phyloP scores from a whole-genome alignment of 306 rosid genomes.

The Pterocarpus macrocarpus region DNA sequence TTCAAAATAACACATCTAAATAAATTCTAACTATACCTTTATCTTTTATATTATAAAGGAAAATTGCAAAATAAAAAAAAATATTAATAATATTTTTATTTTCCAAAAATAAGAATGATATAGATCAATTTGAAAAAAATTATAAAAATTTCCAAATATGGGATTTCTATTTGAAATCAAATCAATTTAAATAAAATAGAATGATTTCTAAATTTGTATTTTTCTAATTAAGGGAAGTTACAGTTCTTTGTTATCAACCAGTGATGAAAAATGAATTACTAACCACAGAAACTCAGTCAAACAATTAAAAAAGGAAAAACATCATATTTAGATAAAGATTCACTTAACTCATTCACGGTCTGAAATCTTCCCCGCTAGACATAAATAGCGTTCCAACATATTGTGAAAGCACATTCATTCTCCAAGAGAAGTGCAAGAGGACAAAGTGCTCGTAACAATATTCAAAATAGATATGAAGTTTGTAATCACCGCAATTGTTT shows the following conservation, averaged over 20 bases:
- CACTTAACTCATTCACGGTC: not conserved
- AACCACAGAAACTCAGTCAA: not conserved
- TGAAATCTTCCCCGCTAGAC: not conserved
- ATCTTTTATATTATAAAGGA: too few relatives aligned
- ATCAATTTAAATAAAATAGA: too few relatives aligned
- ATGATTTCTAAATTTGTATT: too few relatives aligned
- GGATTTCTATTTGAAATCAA: too few relatives aligned
- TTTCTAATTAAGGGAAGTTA: too few relatives aligned
- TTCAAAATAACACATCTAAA: too few relatives aligned
- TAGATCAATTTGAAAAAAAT: too few relatives aligned
- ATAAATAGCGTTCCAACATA: not conserved
- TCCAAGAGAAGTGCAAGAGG: not conserved
- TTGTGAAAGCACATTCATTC: conserved; percentile 1
- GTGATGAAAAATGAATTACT: conserved; percentile 1
- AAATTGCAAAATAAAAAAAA: too few relatives aligned
- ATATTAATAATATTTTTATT: too few relatives aligned
- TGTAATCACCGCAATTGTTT: not conserved
- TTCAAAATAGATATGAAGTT: conserved; percentile 17
- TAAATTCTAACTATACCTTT: too few relatives aligned
- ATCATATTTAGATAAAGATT: not conserved
- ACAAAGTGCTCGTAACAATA: not conserved
- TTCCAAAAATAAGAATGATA: too few relatives aligned
- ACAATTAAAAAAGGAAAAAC: not conserved
- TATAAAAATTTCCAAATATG: too few relatives aligned
- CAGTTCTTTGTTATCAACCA: not conserved